Conservation (phyloP, 768 basidiomycete genomes). For the Tricholoma sp. region DNA sequence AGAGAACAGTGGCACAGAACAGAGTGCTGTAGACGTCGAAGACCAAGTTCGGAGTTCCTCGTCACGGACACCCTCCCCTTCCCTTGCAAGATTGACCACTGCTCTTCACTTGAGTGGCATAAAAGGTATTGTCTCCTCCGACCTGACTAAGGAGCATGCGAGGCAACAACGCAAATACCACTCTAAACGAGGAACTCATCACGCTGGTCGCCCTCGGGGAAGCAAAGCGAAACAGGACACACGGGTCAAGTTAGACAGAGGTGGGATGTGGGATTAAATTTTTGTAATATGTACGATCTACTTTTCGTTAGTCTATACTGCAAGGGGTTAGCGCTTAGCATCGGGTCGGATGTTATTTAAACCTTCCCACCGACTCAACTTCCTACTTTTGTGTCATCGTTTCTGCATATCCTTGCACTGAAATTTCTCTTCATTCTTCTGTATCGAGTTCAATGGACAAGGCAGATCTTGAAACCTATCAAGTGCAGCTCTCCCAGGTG, state of each 20-base stretch:
- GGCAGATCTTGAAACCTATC: slow-evolving; percentile 82
- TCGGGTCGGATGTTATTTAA: not conserved
- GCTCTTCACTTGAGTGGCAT: slow-evolving; percentile 42
- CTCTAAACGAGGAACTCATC: slow-evolving; percentile 59
- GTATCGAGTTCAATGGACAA: slow-evolving; percentile 42
- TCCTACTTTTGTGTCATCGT: not conserved
- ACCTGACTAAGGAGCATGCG: slow-evolving; percentile 53
- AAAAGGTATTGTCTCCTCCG: slow-evolving; percentile 54
- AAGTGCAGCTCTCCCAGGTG: slow-evolving; percentile 86
- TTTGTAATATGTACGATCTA: not conserved
- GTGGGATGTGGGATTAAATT: slow-evolving; percentile 54
- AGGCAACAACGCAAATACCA: slow-evolving; percentile 74
- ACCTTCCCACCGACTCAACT: not conserved
- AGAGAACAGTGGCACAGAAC: not conserved
- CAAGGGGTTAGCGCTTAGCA: too few species aligned
- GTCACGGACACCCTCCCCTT: slow-evolving; percentile 45
- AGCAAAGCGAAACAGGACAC: slow-evolving; percentile 83
- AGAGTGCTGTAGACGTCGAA: slow-evolving; percentile 4
- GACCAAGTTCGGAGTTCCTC: slow-evolving; percentile 26
- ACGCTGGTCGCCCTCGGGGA: slow-evolving; percentile 66
- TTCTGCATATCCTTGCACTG: not conserved
- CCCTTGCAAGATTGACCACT: slow-evolving; percentile 37
- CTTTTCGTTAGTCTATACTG: not conserved
- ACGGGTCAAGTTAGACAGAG: slow-evolving; percentile 53
- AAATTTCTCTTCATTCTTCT: not conserved